Percentiles rank a stretch among this genome's conserved stretches.
These are phyloP conservation scores for Niveomyces coronatus DNA, from an alignment of 2,329 filamentous ascomycete genomes.

Conservation along the genomic window DNA sequence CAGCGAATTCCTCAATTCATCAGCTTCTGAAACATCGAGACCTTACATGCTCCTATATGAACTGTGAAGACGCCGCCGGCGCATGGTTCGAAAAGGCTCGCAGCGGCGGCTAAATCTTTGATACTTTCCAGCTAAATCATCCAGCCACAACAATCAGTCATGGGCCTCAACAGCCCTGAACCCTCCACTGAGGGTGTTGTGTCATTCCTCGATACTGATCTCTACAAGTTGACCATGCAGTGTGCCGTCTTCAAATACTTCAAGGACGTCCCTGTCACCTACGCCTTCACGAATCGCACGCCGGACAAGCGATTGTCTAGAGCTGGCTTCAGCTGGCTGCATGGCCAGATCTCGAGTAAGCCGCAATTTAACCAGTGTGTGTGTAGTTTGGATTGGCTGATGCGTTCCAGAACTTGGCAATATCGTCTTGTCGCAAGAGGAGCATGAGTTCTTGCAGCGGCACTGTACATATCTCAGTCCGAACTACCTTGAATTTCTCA, in stretches of 20 bases:
- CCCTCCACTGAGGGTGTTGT: slow-evolving; percentile 66
- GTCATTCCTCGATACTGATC: slow-evolving; percentile 70
- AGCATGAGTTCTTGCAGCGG: slow-evolving; percentile 66
- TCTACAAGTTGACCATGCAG: slow-evolving; percentile 99
- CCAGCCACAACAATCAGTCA: slow-evolving; percentile 25
- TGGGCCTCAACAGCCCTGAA: slow-evolving; percentile 58
- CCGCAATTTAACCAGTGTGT: background rate
- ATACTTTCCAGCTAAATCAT: no score
- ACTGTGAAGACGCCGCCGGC: no score
- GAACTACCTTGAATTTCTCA: slow-evolving; percentile 72
- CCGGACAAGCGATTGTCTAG: slow-evolving; percentile 85
- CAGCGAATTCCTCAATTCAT: no score
- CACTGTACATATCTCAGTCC: slow-evolving; percentile 72
- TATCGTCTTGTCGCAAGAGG: slow-evolving; percentile 67
- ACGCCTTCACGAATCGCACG: slow-evolving; percentile 91
- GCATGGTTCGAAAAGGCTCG: no score
- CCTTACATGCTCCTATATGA: no score
- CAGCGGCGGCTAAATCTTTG: no score
- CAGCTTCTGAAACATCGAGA: no score
- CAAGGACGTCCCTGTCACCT: slow-evolving; percentile 70
- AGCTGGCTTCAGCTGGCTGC: slow-evolving; percentile 74
- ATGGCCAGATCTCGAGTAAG: slow-evolving; percentile 70
- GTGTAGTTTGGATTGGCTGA: no score
- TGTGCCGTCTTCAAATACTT: slow-evolving; percentile 92
- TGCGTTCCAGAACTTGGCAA: slow-evolving; percentile 74